Base-by-base conservation (phyloP, 441 rosid species). In the Erysimum pusillum region DNA sequence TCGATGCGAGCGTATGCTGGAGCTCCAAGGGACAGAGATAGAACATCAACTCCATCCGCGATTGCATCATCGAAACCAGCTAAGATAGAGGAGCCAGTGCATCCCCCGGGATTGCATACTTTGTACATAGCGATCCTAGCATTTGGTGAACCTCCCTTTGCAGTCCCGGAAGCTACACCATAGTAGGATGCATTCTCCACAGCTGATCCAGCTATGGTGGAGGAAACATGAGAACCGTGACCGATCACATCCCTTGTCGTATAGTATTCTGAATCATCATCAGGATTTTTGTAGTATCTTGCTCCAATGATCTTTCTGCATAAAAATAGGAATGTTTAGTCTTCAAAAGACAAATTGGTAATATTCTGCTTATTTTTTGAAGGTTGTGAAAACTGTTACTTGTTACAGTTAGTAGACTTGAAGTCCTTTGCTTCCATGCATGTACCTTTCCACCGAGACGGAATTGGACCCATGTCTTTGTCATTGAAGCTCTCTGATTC, bases 21-120 rank as follows among this genome's bases (percentile, higher is more conserved):
- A 63, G 82, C 70, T 52, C 97, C 97, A 20, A 92, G 86, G 2
- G 97, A 92, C 13, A 90, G 58, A 0, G 98, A 94, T 35, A 90
- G 63, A 35, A 90, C 79, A 61, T 92, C 91, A 1, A 88, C 89
- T 6, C 84, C 87, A 58, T 87, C 89, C 0, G 81, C 82, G 4
- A 89, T 85, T 0, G 89, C 91, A 75, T 87, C 89, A 34, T 89
- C 91, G 32, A 84, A 89, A 6, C 87, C 91, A 4, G 93, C 91
- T 58, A 89, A 63, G 74, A 89, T 82, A 49, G 81, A 77, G 10
- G 93, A 85, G 10, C 87, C 88, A 13, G 71, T 13, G 75, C 93
- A 87, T 38, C 92, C 92, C 7, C 60, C 48, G 0, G 68, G 73
- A 3, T 77, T 78, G 74, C 91, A 87, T 25, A 86, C 89, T 61